phyloP scores from a whole-genome alignment of 2,329 filamentous ascomycete genomes.

The Cladosporium sp. region DNA sequence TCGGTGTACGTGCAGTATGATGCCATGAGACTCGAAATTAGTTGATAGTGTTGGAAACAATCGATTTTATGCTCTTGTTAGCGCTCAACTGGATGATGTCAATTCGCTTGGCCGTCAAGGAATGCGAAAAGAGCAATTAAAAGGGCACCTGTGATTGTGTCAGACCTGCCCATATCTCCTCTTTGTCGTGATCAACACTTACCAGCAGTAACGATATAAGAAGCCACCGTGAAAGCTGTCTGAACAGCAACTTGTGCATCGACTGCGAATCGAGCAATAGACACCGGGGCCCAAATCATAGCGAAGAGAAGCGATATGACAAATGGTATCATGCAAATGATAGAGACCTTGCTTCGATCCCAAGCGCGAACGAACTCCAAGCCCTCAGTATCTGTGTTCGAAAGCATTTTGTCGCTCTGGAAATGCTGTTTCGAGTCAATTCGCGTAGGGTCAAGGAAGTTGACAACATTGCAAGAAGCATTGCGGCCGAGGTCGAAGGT shows the following conservation, averaged over 20 bases:
- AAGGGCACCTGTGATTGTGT: neutral
- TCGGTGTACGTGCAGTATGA: constrained; percentile 63
- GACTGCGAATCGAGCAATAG: neutral
- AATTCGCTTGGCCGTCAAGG: neutral
- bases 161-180: neutral
- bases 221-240: neutral
- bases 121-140: neutral
- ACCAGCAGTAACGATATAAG: neutral
- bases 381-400: neutral
- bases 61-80: too few species aligned
- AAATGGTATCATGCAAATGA: neutral
- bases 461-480: neutral
- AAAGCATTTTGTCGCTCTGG: neutral
- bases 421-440: neutral
- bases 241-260: neutral
- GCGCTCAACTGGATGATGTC: too few species aligned
- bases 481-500: neutral
- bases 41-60: too few species aligned
- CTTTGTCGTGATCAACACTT: too few species aligned
- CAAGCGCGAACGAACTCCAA: neutral
- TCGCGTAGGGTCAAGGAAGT: neutral
- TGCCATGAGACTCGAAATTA: constrained; percentile 56
- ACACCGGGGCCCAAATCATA: neutral
- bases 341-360: neutral
- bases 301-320: neutral